phyloP scores from a whole-genome alignment of 192 early-diverging fungal species.

The Cladochytrium replicatum region DNA sequence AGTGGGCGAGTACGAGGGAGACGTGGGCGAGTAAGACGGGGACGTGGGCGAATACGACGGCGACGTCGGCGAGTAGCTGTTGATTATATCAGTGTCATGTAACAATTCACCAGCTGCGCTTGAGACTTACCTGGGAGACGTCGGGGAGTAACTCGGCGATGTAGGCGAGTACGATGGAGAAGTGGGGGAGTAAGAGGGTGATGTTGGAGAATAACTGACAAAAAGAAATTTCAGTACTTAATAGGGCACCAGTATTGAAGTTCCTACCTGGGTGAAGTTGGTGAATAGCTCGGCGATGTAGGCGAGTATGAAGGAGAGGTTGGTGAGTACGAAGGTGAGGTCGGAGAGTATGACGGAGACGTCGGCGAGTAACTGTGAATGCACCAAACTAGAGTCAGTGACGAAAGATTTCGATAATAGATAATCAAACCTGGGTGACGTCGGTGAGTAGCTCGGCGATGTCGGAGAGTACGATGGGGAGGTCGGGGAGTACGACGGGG shows the following conservation, averaged over 20 bases:
- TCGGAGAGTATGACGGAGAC: conserved; percentile 52
- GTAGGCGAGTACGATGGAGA: conserved; percentile 59
- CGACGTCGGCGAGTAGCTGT: conserved; percentile 37
- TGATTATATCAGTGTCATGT: conserved; percentile 45
- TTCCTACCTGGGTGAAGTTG: conserved; percentile 53
- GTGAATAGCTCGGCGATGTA: conserved; percentile 47
- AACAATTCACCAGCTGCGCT: conserved; percentile 29
- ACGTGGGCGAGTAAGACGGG: conserved; percentile 59
- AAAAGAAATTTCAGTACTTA: conserved; percentile 6
- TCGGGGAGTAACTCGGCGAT: conserved; percentile 44
- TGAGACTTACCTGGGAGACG: conserved; percentile 58
- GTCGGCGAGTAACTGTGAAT: conserved; percentile 53
- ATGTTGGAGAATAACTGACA: conserved; percentile 44
- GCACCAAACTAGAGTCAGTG: no score
- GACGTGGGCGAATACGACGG: conserved; percentile 44
- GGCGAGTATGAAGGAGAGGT: conserved; percentile 67
- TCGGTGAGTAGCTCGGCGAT: conserved; percentile 51
- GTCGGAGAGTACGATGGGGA: conserved; percentile 59
- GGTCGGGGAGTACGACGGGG: conserved; percentile 48
- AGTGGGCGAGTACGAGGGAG: conserved; percentile 43
- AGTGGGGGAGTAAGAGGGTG: conserved; percentile 55
- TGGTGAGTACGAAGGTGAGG: conserved; percentile 68
- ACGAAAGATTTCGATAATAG: not conserved
- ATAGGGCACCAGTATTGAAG: conserved; percentile 29
- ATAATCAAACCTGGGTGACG: conserved; percentile 45